Base-by-base conservation (phyloP, 2,329 filamentous ascomycete genomes). In the Pseudopithomyces maydicus region DNA sequence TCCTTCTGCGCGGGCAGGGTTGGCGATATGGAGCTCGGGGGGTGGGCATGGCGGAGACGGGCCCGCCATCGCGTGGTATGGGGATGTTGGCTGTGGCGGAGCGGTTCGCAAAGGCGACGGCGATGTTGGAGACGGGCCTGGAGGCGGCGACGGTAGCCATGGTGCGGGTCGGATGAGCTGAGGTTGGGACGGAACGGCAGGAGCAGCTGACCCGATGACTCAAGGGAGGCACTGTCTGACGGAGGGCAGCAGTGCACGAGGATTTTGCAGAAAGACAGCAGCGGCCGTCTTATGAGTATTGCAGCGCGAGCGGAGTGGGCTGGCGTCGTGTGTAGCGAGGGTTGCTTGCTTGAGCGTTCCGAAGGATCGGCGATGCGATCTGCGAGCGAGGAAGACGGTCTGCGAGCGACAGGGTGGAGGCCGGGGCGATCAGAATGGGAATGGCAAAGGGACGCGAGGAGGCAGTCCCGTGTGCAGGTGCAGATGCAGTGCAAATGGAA, bases 11-110 rank as follows among this genome's bases (percentile, higher is more conserved):
- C 91, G 68, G 90, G 88, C 65, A 97, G 84, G 67, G 87, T 89
- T 47, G 94, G 94, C 60, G 93, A 97, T 75, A 97, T 92, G 78
- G 93, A 97, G 82, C 94, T 96, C 59, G 94, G 94, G 94, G 94
- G 75, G 94, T 97, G 62, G 90, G 92, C 71, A 97, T 54, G 52
- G 59, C 59, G 58, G 57, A 50, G 48, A 53, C 55, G 61, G 66
- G 66, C 55, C 62, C 61, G 59, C 64, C 68, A 63, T 76, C 68
- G 56, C 71, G 67, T 17, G 61, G 42, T 49, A 70, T 70, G 48
- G 71, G 68, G 39, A 74, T 72, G 59, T 65, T 63, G 15, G 57
- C 55, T 52, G 61, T 57, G 35, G 57, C 67, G 52, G 69, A 65
- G 56, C 71, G 68, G 46, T 64, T 64, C 56, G 73, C 73, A 58